A percentile compares a stretch with the other conserved stretches of the same genome.
phyloP scores from a whole-genome alignment of 257 asterid species.

The Solanum lycopersicoides region DNA sequence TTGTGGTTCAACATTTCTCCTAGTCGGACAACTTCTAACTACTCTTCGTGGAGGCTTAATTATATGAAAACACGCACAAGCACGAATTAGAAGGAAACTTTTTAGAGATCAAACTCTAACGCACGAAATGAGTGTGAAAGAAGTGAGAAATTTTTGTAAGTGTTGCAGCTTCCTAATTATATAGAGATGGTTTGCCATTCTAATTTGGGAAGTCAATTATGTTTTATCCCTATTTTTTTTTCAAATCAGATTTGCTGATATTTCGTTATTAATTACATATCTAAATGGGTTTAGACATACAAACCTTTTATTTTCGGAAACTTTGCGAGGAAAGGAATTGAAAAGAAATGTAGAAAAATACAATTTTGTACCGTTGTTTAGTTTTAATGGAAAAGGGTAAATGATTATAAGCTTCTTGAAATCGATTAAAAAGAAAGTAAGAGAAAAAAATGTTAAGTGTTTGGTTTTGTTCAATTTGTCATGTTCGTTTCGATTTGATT shows the following conservation, averaged over 20 bases:
- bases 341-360: neutral
- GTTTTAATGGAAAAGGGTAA: neutral
- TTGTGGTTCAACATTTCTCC: too few species aligned
- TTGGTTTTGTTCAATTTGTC: neutral
- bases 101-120: too few species aligned
- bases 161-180: too few species aligned
- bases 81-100: too few species aligned
- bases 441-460: neutral
- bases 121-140: too few species aligned
- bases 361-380: neutral
- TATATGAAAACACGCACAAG: too few species aligned
- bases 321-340: neutral
- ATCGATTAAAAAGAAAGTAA: neutral
- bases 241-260: neutral
- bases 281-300: neutral
- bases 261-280: neutral
- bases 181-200: neutral
- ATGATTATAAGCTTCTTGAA: neutral
- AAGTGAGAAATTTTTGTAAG: too few species aligned
- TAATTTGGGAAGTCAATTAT: neutral
- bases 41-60: too few species aligned
- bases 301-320: neutral
- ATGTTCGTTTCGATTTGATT: neutral
- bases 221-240: neutral
- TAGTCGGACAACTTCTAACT: too few species aligned